Base-by-base conservation (phyloP, 1,284 basidiomycete genomes). In the Violaceomyces palustris region DNA sequence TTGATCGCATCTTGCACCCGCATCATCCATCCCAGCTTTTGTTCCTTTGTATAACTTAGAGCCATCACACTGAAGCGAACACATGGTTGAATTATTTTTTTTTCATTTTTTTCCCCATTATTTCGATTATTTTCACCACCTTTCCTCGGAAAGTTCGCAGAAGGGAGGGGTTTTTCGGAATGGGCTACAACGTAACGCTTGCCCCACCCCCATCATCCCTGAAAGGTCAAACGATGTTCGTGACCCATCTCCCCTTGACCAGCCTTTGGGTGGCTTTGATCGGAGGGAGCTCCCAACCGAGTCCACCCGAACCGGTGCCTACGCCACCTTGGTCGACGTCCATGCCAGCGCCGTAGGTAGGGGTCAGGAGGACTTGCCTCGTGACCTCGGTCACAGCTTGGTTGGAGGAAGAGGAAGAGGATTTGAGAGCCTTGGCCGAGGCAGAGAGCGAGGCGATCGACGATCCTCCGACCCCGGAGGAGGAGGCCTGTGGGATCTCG, bases 271-370 rank as follows among this genome's bases (percentile, higher is more conserved):
- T 61, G 3, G 56, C 69, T 35, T 61, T 61, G 14, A 69, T 41
- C 6, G 67, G 45, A 3, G 70, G 69, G 14, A 73, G 44, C 29
- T 57, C 46, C 70, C 70, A 73, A 3, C 70, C 70, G 12, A 67
- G 35, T 1, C 63, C 62, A 11, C 53, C 57, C 3, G 51, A 57
- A 28, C 60, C 39, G 1, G 57, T 68, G 19, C 43, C 45, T n/a
- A n/a, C n/a, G n/a, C n/a, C n/a, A n/a, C n/a, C n/a, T n/a, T n/a
- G n/a, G 31, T 65, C 61, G 5, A 50, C 44, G 25, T 66, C 60
- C 27, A 58, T 50, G 1, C 67, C 64, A 25, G 64, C 61, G 11
- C 61, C 69, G 43, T 70, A 73, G 19, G 50, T 62, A 15, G 70
- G 69, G 6, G 60, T 62, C 9, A 72, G 43, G 21, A 64, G 9